These are phyloP conservation scores for Pulveroboletus sp. DNA, from an alignment of 768 basidiomycete species.

Conservation along the genomic window DNA sequence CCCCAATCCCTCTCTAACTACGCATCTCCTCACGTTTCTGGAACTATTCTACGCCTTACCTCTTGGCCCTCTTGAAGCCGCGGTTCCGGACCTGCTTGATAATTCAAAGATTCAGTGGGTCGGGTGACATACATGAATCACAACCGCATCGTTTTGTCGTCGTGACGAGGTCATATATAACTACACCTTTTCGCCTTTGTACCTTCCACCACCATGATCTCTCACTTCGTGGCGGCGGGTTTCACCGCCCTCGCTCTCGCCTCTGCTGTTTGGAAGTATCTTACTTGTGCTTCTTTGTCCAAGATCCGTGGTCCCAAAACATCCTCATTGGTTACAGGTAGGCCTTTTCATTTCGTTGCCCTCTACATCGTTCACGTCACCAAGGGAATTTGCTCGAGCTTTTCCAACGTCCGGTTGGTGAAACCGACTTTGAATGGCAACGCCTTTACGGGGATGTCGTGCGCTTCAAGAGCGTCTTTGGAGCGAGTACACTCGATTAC, in stretches of 20 bases:
- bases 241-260: constrained; percentile 8
- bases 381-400: constrained; percentile 30
- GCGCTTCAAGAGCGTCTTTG: constrained; percentile 26
- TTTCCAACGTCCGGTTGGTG: constrained; percentile 25
- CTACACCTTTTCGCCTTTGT: background rate
- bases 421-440: constrained; percentile 31
- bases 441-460: constrained; percentile 27
- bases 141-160: background rate
- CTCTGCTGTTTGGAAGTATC: background rate
- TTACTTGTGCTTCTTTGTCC: constrained; percentile 8
- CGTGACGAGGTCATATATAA: constrained; percentile 15
- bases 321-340: constrained; percentile 22
- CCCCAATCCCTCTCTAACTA: too few relatives aligned
- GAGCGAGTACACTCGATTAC: constrained; percentile 14
- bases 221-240: background rate
- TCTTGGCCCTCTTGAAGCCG: background rate
- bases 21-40: background rate
- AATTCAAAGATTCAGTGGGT: background rate
- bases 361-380: constrained; percentile 20
- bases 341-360: background rate
- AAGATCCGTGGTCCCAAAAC: constrained; percentile 19
- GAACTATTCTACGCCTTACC: background rate
- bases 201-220: constrained; percentile 9
- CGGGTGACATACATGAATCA: background rate
- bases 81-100: background rate